These are phyloP conservation scores for Aspergillus transmontanensis DNA, from an alignment of 2,329 filamentous ascomycete genomes.

Conservation along the genomic window DNA sequence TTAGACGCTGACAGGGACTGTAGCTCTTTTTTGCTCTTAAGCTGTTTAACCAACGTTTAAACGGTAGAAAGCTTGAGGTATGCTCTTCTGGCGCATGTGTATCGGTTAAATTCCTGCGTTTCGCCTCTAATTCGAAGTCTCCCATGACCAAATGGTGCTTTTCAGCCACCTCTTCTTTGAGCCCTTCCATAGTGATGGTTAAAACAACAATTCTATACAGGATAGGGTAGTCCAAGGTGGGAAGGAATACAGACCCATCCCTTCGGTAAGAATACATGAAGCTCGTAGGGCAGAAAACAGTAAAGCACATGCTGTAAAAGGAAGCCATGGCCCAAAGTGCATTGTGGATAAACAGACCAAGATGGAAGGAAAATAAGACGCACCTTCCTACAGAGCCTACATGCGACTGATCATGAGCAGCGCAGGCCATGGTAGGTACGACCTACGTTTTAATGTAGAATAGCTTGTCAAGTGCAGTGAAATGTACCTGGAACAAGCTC, in stretches of 20 bases:
- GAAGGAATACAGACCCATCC: background rate
- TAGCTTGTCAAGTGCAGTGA: background rate
- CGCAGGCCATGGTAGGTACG: background rate
- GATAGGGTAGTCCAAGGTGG: background rate
- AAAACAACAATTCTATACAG: background rate
- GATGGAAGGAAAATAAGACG: background rate
- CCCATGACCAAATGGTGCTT: background rate
- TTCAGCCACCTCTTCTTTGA: conserved; percentile 14
- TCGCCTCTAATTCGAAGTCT: background rate
- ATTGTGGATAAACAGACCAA: background rate
- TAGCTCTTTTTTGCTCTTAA: conserved; percentile 33
- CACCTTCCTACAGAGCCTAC: background rate
- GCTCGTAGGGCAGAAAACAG: background rate
- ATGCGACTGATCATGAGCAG: background rate
- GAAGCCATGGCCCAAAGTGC: conserved; percentile 9
- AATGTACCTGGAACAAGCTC: background rate
- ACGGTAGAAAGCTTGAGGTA: conserved; percentile 25
- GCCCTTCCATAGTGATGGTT: conserved; percentile 14
- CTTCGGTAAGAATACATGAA: background rate
- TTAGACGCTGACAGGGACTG: conserved; percentile 20
- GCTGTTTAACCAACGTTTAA: conserved; percentile 43
- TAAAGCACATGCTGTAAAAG: background rate
- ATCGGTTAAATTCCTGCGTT: background rate
- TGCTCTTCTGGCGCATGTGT: conserved; percentile 10
- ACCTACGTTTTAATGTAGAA: background rate